Evolutionary conservation across 306 rosid species (phyloP).

Genomic region (Vigna nakashimae): DNA sequence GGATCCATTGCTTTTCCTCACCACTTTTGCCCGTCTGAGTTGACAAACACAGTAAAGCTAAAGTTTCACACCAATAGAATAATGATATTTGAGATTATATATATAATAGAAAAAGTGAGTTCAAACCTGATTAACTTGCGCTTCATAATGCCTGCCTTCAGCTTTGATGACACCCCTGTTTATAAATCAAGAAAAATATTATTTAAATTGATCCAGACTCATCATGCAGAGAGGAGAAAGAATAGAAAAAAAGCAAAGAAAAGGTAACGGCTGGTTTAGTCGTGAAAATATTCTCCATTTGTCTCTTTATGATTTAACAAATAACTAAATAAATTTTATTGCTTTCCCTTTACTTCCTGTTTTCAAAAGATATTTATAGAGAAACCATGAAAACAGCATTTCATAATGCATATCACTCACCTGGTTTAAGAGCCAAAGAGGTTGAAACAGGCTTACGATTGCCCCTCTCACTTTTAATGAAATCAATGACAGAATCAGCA

Average conservation of each 20-base stretch:
- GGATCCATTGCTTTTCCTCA: constrained; percentile 57
- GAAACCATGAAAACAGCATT: background rate
- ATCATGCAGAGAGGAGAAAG: constrained; percentile 20
- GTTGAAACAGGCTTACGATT: constrained; percentile 73
- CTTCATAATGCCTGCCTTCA: constrained; percentile 69
- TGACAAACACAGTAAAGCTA: constrained; percentile 37
- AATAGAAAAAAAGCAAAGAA: constrained; percentile 18
- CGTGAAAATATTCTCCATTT: background rate
- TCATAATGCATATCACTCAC: constrained; percentile 50
- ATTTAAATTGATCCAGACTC: constrained; percentile 22
- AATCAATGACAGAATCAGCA: constrained; percentile 90
- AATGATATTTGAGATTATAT: constrained; percentile 3
- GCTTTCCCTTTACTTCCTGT: constrained; percentile 14
- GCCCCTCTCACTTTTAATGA: constrained; percentile 91
- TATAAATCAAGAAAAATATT: constrained; percentile 44
- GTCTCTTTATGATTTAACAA: background rate
- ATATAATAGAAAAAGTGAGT: constrained; percentile 40
- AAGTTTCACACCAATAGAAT: constrained; percentile 37
- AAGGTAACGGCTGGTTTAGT: background rate
- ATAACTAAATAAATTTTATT: background rate
- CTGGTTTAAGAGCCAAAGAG: constrained; percentile 67
- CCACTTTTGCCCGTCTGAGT: constrained; percentile 84
- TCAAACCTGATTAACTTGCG: constrained; percentile 80
- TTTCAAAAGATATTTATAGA: background rate
- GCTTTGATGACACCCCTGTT: constrained; percentile 76